Base-by-base conservation (phyloP, 2,329 filamentous ascomycete species). In the Magnaporthiopsis poae region DNA sequence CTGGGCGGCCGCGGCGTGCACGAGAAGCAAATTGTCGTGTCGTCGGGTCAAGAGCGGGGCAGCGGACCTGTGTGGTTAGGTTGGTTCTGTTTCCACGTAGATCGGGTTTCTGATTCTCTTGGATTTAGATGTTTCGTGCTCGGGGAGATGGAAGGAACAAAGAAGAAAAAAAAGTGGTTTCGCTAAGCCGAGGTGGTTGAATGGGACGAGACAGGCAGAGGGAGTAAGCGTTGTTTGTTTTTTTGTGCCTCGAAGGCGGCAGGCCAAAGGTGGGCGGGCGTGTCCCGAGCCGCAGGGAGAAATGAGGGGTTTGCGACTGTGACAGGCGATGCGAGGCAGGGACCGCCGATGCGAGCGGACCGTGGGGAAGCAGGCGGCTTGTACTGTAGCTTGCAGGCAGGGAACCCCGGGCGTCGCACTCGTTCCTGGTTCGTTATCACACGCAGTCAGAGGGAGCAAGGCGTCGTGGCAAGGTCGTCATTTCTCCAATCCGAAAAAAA, bases 391-490 rank as follows among this genome's bases (percentile, higher is more conserved):
- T 61, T 18, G n/a, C 33, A 21, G 60, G 31, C 27, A 35, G 27
- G 25, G 27, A 9, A 61, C 21, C 33, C 61, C 61, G 7, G 61
- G 2, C 61, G 61, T n/a, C 15, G 71, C 66, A 75, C 4, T 71
- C 76, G 46, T 25, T 21, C 21, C 46, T 56, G 46, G 46, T 25
- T 56, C 46, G 46, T n/a, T 56, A 25, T 56, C 15, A 18, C 39
- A 18, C 31, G 15, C 12, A 18, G 39, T 46, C 39, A 36, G 35
- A 12, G 35, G 9, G 12, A 12, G 39, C 39, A 46, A 46, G 39
- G 39, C 39, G 39, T 46, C 13, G 39, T 18, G 9, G 35, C 35
- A 36, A 36, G 35, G 35, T 36, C 35, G 39, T 46, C 39, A 46
- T 18, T 18, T 46, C 39, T 46, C 39, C 39, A 46, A 46, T 46